Percentiles rank a stretch among this genome's conserved stretches.
Conservation (phyloP, 192 early-diverging fungal species). For the Backusella tuberculispora region DNA sequence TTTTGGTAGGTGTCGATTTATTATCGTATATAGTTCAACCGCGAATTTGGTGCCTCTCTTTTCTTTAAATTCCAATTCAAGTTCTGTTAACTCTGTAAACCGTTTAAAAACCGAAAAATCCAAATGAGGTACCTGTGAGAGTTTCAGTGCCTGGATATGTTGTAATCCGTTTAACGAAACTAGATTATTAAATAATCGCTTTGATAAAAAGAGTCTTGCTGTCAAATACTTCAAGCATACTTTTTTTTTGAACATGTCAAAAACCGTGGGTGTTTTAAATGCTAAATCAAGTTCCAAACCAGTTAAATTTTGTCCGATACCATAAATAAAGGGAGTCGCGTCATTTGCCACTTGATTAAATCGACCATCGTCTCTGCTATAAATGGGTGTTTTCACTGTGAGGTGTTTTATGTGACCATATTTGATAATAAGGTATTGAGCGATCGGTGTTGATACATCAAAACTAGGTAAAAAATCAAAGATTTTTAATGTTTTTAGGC, state of each 20-base stretch:
- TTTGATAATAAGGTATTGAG: neutral
- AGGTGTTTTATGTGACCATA: neutral
- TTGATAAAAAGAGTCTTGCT: neutral
- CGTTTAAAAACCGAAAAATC: neutral
- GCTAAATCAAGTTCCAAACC: neutral
- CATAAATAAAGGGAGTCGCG: neutral
- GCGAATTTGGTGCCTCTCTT: constrained; percentile 2
- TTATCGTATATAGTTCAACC: neutral
- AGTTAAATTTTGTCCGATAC: neutral
- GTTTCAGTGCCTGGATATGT: neutral
- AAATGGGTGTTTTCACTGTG: neutral
- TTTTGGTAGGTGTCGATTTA: neutral
- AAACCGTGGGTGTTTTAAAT: neutral
- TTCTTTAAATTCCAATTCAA: neutral
- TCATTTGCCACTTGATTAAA: neutral
- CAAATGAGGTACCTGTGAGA: neutral
- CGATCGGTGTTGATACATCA: neutral
- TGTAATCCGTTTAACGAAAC: neutral
- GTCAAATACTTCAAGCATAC: neutral
- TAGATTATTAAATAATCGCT: neutral
- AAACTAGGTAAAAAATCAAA: neutral
- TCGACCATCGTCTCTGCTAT: neutral
- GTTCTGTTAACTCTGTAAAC: neutral
- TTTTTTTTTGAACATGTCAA: neutral
- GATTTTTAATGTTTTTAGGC: neutral